phyloP scores from a whole-genome alignment of 2,329 filamentous ascomycete species.

The Immersiporthe knoxdaviesiana region DNA sequence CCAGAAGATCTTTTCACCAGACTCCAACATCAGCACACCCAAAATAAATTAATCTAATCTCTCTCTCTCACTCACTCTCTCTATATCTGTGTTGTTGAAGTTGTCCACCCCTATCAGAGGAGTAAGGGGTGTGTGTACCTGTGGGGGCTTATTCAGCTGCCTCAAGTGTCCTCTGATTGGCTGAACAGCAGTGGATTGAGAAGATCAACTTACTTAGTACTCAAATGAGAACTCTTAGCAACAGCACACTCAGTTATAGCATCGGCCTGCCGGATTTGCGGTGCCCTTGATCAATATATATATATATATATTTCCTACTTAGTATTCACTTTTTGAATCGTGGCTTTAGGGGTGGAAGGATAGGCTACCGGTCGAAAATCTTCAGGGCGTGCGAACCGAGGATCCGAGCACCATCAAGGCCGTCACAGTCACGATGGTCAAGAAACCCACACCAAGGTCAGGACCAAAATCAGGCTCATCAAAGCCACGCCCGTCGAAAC shows the following conservation, averaged over 20 bases:
- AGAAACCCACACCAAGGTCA: not conserved
- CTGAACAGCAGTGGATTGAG: not conserved
- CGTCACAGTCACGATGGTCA: not conserved
- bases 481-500: not conserved
- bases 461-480: not conserved
- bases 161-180: conserved; percentile 8
- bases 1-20: conserved; percentile 10
- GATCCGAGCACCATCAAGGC: not conserved
- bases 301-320: not conserved
- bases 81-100: too few species aligned
- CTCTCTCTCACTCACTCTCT: not conserved
- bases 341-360: not conserved
- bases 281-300: not conserved
- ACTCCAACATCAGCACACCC: not conserved
- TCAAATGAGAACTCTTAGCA: not conserved
- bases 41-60: too few species aligned
- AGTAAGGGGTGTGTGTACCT: not conserved
- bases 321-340: not conserved
- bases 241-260: not conserved
- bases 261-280: not conserved
- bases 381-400: not conserved
- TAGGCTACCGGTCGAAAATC: too few species aligned
- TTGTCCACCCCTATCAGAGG: not conserved
- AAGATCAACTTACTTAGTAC: not conserved
- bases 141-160: not conserved